Conservation (phyloP, 805 yeast species). For the Metschnikowia dekortorum region DNA sequence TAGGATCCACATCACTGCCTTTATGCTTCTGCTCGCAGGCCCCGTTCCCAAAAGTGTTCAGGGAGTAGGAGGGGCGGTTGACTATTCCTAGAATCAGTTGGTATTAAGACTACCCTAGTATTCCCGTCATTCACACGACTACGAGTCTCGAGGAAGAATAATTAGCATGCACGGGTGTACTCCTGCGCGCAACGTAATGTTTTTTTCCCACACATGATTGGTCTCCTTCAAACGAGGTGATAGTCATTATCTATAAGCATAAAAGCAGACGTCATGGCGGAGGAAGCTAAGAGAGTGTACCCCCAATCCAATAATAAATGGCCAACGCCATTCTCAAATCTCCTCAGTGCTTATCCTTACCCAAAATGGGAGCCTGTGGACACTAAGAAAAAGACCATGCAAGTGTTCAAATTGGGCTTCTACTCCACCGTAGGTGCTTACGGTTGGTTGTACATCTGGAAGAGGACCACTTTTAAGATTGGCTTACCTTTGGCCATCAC, state of each 20-base stretch:
- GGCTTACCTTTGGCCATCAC: conserved; percentile 37
- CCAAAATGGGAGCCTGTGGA: conserved; percentile 53
- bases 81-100: too few relatives aligned
- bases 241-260: neutral
- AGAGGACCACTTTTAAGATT: conserved; percentile 39
- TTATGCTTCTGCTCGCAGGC: too few relatives aligned
- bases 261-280: conserved; percentile 18
- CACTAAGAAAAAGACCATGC: conserved; percentile 47
- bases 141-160: too few relatives aligned
- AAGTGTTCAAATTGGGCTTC: conserved; percentile 44
- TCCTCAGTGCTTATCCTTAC: conserved; percentile 36
- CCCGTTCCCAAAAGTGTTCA: too few relatives aligned
- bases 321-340: conserved; percentile 40
- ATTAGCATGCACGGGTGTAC: conserved; percentile 12
- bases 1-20: too few relatives aligned
- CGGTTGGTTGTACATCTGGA: conserved; percentile 42
- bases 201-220: conserved; percentile 17
- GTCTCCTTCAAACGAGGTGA: conserved; percentile 3
- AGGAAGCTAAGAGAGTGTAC: conserved; percentile 14
- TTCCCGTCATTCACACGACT: too few relatives aligned
- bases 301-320: conserved; percentile 40
- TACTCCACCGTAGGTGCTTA: conserved; percentile 48
- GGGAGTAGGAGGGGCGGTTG: too few relatives aligned
- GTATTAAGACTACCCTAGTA: too few relatives aligned
- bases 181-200: conserved; percentile 3